Evolutionary conservation across 176 grass and related monocot genomes (phyloP), one percentile per base, ranked within the genome.

Genomic region (Ensete ventricosum): DNA sequence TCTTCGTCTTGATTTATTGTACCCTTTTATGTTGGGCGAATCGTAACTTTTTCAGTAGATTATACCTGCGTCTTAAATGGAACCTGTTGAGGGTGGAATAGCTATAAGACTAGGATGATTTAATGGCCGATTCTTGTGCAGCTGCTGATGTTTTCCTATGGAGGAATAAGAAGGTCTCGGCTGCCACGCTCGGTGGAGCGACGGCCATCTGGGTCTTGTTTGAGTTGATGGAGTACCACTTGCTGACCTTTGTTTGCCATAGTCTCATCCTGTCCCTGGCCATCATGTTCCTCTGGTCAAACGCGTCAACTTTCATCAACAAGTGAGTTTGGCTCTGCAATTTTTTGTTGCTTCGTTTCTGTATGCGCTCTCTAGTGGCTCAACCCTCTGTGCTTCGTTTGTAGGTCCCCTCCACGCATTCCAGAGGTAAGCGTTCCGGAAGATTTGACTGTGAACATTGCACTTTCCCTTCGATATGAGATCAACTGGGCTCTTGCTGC

Each of bases 101-200:
- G 34, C 26, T 12, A 23, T 26, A 14, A 1, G 9, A 13, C 11
- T 12, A 9, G 24, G 11, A 26, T 65, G 20, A 70, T 70, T 25
- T 70, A 70, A 10, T 51, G 43, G 12, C 8, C 17, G 51, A 13
- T 70, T 50, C 11, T 1, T 70, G 67, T 9, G 55, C 88, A 97
- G 93, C 94, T 69, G 94, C 94, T 8, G 94, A 93, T 76, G 82
- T 93, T 67, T 87, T 97, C 66, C 84, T 97, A n/a, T 97, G 94
- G 94, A 97, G 90, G 88, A 88, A 97, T 85, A 97, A 92, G 83
- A 97, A 68, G 75, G 83, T 93, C 52, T 97, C 93, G 0, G 83
- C 79, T 3, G 84, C 81, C 21, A 85, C 86, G 54, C 90, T 97
- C 0, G 83, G 83, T 1, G 83, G 81, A 0, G 87, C 87, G 8